Evolutionary conservation across 2,329 filamentous ascomycete species (phyloP).

Genomic region (Leptographium lundbergii): DNA sequence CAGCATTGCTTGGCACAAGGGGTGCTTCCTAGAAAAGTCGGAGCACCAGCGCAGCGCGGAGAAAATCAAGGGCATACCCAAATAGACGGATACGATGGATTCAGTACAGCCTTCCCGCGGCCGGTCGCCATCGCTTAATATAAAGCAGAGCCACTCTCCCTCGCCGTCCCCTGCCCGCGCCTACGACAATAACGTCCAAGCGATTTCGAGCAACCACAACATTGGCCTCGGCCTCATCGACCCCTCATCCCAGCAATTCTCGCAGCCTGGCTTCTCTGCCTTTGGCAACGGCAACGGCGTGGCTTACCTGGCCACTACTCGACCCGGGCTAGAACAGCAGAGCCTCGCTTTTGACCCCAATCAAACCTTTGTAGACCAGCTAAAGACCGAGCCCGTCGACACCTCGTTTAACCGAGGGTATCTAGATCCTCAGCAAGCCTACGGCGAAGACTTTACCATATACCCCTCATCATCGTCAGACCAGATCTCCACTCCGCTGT

Average conservation of each 20-base stretch:
- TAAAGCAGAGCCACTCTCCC: slow-evolving; percentile 56
- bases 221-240: slow-evolving; percentile 48
- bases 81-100: slow-evolving; percentile 29
- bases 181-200: slow-evolving; percentile 25
- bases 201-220: slow-evolving; percentile 11
- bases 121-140: slow-evolving; percentile 49
- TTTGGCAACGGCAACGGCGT: slow-evolving; percentile 28
- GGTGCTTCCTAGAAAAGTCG: neutral
- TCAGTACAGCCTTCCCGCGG: slow-evolving; percentile 37
- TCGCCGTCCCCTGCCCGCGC: slow-evolving; percentile 36
- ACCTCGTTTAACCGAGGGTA: slow-evolving; percentile 22
- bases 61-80: slow-evolving; percentile 2
- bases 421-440: slow-evolving; percentile 31
- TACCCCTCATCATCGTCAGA: slow-evolving; percentile 45
- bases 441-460: slow-evolving; percentile 49
- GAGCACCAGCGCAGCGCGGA: slow-evolving; percentile 2
- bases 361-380: slow-evolving; percentile 32
- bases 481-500: slow-evolving; percentile 50
- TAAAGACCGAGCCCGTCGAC: slow-evolving; percentile 18
- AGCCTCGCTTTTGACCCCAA: slow-evolving; percentile 28
- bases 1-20: neutral
- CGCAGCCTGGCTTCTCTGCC: slow-evolving; percentile 31
- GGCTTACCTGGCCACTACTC: slow-evolving; percentile 36
- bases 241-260: slow-evolving; percentile 30
- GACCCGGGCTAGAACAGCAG: slow-evolving; percentile 20